phyloP scores from a whole-genome alignment of 257 asterid genomes.

The Fraxinus excelsior region DNA sequence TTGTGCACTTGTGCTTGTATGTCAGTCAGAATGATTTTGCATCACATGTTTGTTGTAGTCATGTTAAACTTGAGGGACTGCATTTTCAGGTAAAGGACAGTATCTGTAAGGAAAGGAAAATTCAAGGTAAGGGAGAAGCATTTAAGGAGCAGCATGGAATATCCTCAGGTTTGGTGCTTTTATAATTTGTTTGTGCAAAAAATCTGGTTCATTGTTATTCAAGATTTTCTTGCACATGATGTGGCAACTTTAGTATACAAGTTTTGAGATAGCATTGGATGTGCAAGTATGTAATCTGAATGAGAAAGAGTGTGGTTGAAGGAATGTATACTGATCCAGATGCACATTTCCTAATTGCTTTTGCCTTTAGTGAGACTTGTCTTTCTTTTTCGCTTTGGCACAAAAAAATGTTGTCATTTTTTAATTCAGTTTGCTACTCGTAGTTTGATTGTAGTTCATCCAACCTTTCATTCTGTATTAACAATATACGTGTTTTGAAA shows the following conservation, averaged over 20 bases:
- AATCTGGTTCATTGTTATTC: constrained; percentile 15
- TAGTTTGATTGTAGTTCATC: constrained; percentile 3
- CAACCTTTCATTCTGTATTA: constrained; percentile 10
- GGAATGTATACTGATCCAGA: not conserved
- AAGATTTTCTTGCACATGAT: constrained; percentile 5
- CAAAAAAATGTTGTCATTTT: constrained; percentile 2
- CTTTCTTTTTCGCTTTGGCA: not conserved
- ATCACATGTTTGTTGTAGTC: constrained; percentile 13
- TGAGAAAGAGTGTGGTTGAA: not conserved
- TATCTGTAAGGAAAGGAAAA: constrained; percentile 41
- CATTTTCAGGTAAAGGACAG: constrained; percentile 41
- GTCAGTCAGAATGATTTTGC: constrained; percentile 4
- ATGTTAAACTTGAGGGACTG: constrained; percentile 21
- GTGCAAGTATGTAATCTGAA: not conserved
- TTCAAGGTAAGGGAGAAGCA: constrained; percentile 61
- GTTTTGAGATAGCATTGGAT: not conserved
- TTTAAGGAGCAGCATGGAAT: constrained; percentile 62
- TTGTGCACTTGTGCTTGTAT: constrained; percentile 12
- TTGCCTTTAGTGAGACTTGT: constrained; percentile 13
- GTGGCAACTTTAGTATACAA: not conserved
- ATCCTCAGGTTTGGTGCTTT: constrained; percentile 55
- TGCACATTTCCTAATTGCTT: constrained; percentile 12
- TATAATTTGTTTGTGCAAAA: constrained; percentile 13
- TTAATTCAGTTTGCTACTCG: constrained; percentile 8
- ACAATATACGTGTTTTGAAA: constrained; percentile 27